These are phyloP conservation scores for Lipomyces yamanashiensis DNA, from an alignment of 805 yeast genomes.

Conservation along the genomic window DNA sequence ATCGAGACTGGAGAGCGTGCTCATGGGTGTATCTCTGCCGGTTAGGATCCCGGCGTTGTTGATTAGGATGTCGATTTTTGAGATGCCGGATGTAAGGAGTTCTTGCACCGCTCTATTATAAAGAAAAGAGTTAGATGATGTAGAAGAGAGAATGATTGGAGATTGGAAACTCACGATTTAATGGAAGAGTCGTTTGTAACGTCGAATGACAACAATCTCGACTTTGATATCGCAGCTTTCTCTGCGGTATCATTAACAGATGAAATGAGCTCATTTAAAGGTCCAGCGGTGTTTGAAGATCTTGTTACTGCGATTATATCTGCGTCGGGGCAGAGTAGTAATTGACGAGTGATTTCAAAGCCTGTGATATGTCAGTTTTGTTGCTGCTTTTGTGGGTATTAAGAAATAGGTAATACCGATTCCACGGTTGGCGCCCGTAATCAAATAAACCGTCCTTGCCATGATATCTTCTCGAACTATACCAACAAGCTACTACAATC, in stretches of 20 bases:
- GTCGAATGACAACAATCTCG: constrained; percentile 15
- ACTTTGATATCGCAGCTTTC: constrained; percentile 1
- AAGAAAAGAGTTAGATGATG: background rate
- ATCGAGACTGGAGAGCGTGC: constrained; percentile 2
- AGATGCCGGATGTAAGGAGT: constrained; percentile 4
- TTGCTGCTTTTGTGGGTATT: background rate
- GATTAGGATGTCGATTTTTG: constrained; percentile 10
- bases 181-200: constrained; percentile 8
- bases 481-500: too few relatives aligned
- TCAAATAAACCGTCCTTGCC: constrained; percentile 1
- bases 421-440: constrained; percentile 20
- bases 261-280: background rate
- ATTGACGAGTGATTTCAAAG: constrained; percentile 13
- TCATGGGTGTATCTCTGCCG: background rate
- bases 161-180: background rate
- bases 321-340: background rate
- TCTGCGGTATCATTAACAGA: background rate
- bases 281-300: constrained; percentile 1
- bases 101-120: constrained; percentile 7
- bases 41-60: constrained; percentile 12
- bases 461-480: too few relatives aligned
- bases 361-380: background rate
- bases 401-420: constrained; percentile 2
- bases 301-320: constrained; percentile 20
- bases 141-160: background rate